These are phyloP conservation scores for Rehmannia glutinosa DNA, from an alignment of 257 asterid species.

Conservation along the genomic window DNA sequence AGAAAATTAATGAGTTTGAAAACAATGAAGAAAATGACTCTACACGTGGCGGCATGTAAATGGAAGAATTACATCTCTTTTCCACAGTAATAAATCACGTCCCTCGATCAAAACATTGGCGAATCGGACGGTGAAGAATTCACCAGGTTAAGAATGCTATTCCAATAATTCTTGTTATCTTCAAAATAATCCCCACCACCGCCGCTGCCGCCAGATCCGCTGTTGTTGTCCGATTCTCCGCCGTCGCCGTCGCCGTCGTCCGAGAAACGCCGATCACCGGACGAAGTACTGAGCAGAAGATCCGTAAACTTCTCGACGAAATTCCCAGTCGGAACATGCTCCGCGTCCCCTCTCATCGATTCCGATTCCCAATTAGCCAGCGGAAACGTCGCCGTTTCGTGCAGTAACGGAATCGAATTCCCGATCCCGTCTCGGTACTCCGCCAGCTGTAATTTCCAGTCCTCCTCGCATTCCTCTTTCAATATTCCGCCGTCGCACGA, in stretches of 20 bases:
- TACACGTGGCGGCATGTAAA: too few relatives aligned
- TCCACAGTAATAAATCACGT: not conserved
- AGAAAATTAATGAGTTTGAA: not conserved
- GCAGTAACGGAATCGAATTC: constrained; percentile 19
- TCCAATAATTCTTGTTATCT: constrained; percentile 83
- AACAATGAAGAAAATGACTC: not conserved
- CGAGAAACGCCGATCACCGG: constrained; percentile 34
- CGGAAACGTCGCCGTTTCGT: constrained; percentile 26
- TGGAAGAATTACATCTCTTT: not conserved
- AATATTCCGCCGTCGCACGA: constrained; percentile 39
- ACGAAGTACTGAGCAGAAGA: constrained; percentile 51
- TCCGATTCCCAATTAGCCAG: constrained; percentile 41
- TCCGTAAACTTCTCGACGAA: constrained; percentile 78
- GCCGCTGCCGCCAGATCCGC: constrained; percentile 35
- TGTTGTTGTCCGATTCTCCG: constrained; percentile 49
- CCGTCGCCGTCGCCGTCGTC: constrained; percentile 59
- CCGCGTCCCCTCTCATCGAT: constrained; percentile 14
- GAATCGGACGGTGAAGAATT: constrained; percentile 68
- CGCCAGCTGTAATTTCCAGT: constrained; percentile 44
- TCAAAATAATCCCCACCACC: constrained; percentile 40
- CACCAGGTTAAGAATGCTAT: constrained; percentile 72
- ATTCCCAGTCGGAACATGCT: constrained; percentile 35
- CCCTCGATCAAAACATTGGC: constrained; percentile 23
- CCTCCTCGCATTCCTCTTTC: constrained; percentile 52
- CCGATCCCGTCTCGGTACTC: constrained; percentile 34